phyloP scores from a whole-genome alignment of 257 asterid species.

The Ocimum tenuiflorum region DNA sequence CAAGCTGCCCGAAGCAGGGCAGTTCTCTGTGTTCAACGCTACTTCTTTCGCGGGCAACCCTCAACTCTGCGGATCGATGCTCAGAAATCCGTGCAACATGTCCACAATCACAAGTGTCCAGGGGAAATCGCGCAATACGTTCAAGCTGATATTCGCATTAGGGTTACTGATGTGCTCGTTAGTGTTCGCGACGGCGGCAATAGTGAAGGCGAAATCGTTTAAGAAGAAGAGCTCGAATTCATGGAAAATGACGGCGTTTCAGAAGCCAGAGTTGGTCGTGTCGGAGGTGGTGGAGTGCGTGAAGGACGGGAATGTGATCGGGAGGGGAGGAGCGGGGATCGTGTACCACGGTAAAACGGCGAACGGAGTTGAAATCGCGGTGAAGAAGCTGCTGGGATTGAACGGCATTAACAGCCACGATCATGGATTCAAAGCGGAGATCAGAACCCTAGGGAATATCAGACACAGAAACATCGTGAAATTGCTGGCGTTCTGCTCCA shows the following conservation, averaged over 20 bases:
- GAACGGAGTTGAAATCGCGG: constrained; percentile 74
- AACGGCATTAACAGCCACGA: constrained; percentile 54
- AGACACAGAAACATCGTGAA: constrained; percentile 79
- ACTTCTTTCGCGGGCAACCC: constrained; percentile 76
- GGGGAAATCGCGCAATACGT: constrained; percentile 36
- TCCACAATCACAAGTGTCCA: constrained; percentile 17
- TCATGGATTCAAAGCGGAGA: constrained; percentile 84
- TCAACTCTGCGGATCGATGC: constrained; percentile 53
- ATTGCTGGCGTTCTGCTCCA: constrained; percentile 72
- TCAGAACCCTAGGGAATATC: constrained; percentile 75
- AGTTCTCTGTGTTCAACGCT: constrained; percentile 66
- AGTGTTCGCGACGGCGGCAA: constrained; percentile 62
- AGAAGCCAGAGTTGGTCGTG: constrained; percentile 61
- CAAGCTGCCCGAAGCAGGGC: constrained; percentile 77
- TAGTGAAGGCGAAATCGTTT: constrained; percentile 73
- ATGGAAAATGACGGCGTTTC: constrained; percentile 85
- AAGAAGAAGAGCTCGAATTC: constrained; percentile 42
- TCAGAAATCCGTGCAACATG: constrained; percentile 62
- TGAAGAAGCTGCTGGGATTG: constrained; percentile 53
- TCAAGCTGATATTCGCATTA: constrained; percentile 74
- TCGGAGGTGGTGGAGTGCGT: constrained; percentile 71
- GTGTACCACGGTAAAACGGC: constrained; percentile 80
- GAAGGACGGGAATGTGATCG: constrained; percentile 87
- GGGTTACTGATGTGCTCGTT: constrained; percentile 65
- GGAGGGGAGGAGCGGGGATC: constrained; percentile 87